phyloP scores from a whole-genome alignment of 345 rosid species.

The Linum trigynum region DNA sequence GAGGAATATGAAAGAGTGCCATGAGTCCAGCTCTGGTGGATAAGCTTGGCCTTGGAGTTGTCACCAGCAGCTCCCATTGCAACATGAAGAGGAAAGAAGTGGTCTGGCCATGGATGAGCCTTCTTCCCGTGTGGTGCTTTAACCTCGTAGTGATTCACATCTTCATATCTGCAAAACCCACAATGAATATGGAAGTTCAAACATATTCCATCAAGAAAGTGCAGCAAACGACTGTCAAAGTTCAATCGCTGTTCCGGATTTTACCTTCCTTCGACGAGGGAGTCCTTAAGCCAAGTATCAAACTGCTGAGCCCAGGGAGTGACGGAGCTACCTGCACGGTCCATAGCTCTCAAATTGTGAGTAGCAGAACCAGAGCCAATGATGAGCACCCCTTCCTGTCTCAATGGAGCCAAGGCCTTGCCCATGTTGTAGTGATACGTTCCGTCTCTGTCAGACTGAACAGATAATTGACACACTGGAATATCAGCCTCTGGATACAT shows the following conservation, averaged over 20 bases:
- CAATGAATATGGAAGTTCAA: not conserved
- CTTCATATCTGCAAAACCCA: constrained; percentile 41
- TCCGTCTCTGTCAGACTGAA: constrained; percentile 32
- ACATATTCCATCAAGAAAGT: not conserved
- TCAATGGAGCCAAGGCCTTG: constrained; percentile 71
- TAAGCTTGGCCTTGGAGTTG: constrained; percentile 50
- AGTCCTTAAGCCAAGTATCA: constrained; percentile 74
- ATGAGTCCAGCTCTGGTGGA: constrained; percentile 70
- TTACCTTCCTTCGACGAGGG: constrained; percentile 81
- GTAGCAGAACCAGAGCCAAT: constrained; percentile 79
- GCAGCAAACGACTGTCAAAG: not conserved
- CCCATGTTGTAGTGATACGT: constrained; percentile 44
- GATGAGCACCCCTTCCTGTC: constrained; percentile 77
- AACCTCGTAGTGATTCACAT: constrained; percentile 55
- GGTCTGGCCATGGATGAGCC: constrained; percentile 88
- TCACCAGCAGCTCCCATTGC: constrained; percentile 87
- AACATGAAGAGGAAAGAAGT: constrained; percentile 81
- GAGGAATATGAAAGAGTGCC: constrained; percentile 74
- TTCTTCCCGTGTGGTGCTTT: constrained; percentile 64
- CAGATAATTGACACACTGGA: constrained; percentile 79
- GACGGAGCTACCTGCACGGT: constrained; percentile 7
- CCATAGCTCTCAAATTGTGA: constrained; percentile 59
- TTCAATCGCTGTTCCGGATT: not conserved
- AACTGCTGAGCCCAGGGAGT: constrained; percentile 68
- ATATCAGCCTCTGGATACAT: constrained; percentile 90